Evolutionary conservation across 2,329 filamentous ascomycete genomes (phyloP), one percentile per base, ranked within the genome.

Genomic region (Neoscytalidium dimidiatum): DNA sequence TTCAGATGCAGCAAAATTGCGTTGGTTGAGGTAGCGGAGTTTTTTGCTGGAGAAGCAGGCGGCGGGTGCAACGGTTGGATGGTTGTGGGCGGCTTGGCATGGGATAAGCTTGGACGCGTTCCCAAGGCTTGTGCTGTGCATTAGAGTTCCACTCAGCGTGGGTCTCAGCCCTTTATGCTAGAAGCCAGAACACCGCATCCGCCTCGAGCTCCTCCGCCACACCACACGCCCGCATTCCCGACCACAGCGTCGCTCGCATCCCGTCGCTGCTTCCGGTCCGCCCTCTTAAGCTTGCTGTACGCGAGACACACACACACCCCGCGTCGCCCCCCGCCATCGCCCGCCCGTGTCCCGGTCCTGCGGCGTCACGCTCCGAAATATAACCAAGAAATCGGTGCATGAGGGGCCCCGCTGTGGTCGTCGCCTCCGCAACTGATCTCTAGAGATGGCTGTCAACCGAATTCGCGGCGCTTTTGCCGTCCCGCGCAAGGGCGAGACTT

Each of bases 401-500:
- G 76, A 78, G 74, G 76, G 75, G 72, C 70, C 67, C 70, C 69
- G 67, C 69, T 69, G 69, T 68, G 70, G 71, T 69, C 68, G 71
- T 72, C 69, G 67, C 69, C 71, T 73, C 67, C 70, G 65, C 70
- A 66, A 67, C 64, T 71, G 65, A 73, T 70, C 65, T 66, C 69
- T 68, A 76, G 76, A 73, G 73, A 97, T 96, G 92, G 94, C 95
- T 76, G 94, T 98, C 78, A 98, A 95, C 83, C 91, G 94, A 79
- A 95, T 99, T 79, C 89, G 91, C 78, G 94, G 91, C 80, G 95
- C 94, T 74, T 97, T 99, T 79, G 90, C 92, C 78, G 90, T 89
- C 78, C 95, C 95, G 72, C 89, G 90, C 75, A 99, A 99, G 84
- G 95, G 95, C 78, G 95, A 99, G 83, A 99, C 95, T 17, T 98